phyloP scores from a whole-genome alignment of 164 flowering plant species.

The Berberis thunbergii region DNA sequence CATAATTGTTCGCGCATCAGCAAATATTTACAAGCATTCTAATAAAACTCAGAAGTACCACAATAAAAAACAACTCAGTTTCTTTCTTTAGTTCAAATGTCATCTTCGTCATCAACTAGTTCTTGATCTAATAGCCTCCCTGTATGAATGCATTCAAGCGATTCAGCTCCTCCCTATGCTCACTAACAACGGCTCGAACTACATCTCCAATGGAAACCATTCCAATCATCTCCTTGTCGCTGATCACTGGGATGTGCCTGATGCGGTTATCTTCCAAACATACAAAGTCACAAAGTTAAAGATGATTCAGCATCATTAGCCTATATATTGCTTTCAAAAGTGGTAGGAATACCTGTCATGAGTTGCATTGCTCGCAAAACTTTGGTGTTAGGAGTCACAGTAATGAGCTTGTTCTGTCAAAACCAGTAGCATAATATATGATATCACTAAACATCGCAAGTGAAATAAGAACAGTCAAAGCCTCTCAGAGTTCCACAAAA shows the following conservation, averaged over 20 bases:
- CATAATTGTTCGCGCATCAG: neutral
- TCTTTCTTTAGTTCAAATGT: neutral
- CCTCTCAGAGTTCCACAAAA: neutral
- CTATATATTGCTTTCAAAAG: neutral
- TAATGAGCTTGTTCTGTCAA: conserved; percentile 88
- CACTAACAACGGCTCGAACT: conserved; percentile 94
- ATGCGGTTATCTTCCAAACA: conserved; percentile 77
- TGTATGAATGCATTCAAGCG: conserved; percentile 91
- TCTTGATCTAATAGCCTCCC: conserved; percentile 67
- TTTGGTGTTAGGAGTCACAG: conserved; percentile 91
- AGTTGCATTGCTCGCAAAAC: conserved; percentile 94
- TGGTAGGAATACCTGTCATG: conserved; percentile 70
- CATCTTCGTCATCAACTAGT: conserved; percentile 26
- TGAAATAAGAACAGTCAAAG: neutral
- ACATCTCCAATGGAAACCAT: conserved; percentile 99
- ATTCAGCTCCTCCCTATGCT: conserved; percentile 87
- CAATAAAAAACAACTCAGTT: neutral
- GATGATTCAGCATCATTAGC: neutral
- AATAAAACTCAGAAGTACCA: neutral
- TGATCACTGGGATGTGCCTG: conserved; percentile 91
- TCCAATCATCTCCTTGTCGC: conserved; percentile 66
- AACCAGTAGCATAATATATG: conserved; percentile 9
- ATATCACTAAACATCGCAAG: neutral
- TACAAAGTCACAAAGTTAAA: neutral
- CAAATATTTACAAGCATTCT: neutral